Conservation (phyloP, 23 red algal genomes). For the Pyropia yezoensis region DNA sequence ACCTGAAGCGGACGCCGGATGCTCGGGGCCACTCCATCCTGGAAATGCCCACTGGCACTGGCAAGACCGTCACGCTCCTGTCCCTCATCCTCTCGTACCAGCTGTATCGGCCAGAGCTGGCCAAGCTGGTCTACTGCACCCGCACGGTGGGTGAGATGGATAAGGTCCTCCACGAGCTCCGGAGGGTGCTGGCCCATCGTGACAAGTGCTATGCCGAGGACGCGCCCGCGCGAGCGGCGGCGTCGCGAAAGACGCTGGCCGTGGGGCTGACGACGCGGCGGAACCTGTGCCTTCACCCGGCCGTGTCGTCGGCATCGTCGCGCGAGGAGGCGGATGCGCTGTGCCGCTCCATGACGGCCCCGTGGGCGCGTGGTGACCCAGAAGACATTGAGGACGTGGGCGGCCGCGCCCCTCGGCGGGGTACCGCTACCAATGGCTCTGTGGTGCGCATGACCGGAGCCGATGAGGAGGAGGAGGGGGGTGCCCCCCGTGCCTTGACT, state of each 20-base stretch:
- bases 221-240: constrained; percentile 15
- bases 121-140: constrained; percentile 98
- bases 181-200: constrained; percentile 54
- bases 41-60: constrained; percentile 99
- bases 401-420: background rate
- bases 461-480: constrained; percentile 10
- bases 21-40: constrained; percentile 81
- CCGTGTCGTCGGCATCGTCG: constrained; percentile 38
- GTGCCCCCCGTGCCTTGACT: background rate
- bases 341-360: constrained; percentile 82
- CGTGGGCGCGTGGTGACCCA: constrained; percentile 54
- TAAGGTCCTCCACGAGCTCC: constrained; percentile 88
- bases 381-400: background rate
- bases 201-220: constrained; percentile 47
- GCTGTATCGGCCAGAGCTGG: constrained; percentile 54
- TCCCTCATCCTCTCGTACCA: constrained; percentile 99
- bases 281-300: constrained; percentile 92
- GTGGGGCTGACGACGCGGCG: constrained; percentile 88
- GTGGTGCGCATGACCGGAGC: constrained; percentile 11
- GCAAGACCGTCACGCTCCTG: constrained; percentile 95
- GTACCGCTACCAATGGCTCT: constrained; percentile 4
- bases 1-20: constrained; percentile 88
- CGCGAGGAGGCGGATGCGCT: constrained; percentile 87
- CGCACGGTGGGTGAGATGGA: constrained; percentile 98
- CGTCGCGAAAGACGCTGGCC: constrained; percentile 47